Evolutionary conservation across 345 rosid species (phyloP), one percentile per base, ranked within the genome.

Genomic region (Orychophragmus violaceus): DNA sequence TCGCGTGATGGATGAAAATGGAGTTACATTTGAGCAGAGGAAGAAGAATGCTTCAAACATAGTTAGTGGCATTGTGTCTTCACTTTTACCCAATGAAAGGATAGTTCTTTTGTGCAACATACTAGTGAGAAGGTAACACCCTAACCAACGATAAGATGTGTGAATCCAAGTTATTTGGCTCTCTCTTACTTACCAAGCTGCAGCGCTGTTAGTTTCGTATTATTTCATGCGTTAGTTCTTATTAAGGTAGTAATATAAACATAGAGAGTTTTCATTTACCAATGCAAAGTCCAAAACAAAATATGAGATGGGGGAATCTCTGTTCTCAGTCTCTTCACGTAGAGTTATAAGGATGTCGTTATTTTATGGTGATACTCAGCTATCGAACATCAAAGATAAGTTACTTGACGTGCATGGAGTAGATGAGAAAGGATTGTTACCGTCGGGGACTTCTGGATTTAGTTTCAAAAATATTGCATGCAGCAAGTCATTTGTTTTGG

Each of bases 1-100:
- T 69, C 89, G 96, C 33, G 99, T 90, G 70, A 80, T 90, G 80
- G 91, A 88, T 82, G 99, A 85, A 75, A 86, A 72, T 66, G 84
- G 78, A 41, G 81, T 79, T 65, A 82, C 99, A 12, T 52, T 76
- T 29, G 99, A 88, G 78, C 84, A 94, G 84, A 71, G 77, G 86
- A 94, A 88, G 84, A 94, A 88, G 70, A 90, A 83, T 69, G 80
- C 87, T 53, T 88, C 96, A 25, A 75, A 54, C 81, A 79, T 70
- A 72, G 87, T 84, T 77, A 83, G 83, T 64, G 82, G 86, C 63
- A 81, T 87, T 66, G 72, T 94, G 54, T 71, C 78, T 74, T 84
- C 97, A 55, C 99, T 90, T 77, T 78, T 94, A 61, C 93, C 99
- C 24, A 79, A 62, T 39, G 97, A 94, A 62, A 83, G 92, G 65